Evolutionary conservation across 495 filamentous ascomycete species (phyloP).

Genomic region (Penicillium steckii): DNA sequence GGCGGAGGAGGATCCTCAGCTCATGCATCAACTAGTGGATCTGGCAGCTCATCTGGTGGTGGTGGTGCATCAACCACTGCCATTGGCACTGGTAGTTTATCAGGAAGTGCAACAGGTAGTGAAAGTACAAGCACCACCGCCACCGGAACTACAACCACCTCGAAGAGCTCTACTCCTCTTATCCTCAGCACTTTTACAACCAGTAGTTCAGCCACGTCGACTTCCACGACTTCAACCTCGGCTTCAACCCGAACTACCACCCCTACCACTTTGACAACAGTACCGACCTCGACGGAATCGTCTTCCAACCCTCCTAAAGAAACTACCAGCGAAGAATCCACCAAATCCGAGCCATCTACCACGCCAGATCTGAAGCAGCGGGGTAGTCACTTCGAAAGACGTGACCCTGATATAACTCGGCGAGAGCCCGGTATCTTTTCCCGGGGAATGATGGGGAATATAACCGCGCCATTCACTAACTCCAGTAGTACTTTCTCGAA

Average conservation of each 20-base stretch:
- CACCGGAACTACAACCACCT: background rate
- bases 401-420: background rate
- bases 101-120: background rate
- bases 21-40: too few relatives aligned
- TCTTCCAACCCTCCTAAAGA: background rate
- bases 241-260: background rate
- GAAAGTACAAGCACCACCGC: background rate
- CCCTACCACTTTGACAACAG: constrained; percentile 4
- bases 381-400: background rate
- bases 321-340: background rate
- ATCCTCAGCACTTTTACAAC: constrained; percentile 6
- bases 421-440: constrained; percentile 15
- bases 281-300: constrained; percentile 1
- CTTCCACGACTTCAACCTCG: background rate
- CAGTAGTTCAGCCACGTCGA: background rate
- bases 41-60: background rate
- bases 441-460: constrained; percentile 10
- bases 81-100: background rate
- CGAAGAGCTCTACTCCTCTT: constrained; percentile 14
- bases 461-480: constrained; percentile 18
- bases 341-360: background rate
- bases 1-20: background rate
- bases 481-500: constrained; percentile 14
- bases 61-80: background rate
- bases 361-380: background rate